Conservation (phyloP, 352 stramenopile species). For the Phytophthora europaea region DNA sequence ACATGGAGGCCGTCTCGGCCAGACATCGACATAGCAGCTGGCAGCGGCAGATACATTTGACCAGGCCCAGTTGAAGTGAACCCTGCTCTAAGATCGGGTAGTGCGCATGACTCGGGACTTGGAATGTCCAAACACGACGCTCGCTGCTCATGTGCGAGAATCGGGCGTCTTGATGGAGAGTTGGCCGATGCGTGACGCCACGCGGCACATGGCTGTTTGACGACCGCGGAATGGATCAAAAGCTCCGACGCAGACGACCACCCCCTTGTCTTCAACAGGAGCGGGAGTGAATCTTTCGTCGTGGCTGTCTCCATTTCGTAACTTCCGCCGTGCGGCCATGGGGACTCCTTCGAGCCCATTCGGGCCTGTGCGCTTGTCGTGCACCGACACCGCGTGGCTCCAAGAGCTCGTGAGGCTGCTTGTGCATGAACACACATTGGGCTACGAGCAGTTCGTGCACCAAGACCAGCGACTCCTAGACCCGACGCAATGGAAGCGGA, state of each 20-base stretch:
- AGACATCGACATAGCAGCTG: neutral
- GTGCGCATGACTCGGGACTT: too few relatives aligned
- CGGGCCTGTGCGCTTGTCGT: conserved; percentile 29
- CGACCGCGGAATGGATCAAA: conserved; percentile 10
- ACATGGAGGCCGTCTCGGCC: neutral
- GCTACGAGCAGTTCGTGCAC: conserved; percentile 34
- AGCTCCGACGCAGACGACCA: conserved; percentile 23
- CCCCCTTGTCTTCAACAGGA: conserved; percentile 2
- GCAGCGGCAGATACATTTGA: neutral
- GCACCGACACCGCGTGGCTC: conserved; percentile 29
- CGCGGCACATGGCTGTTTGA: conserved; percentile 17
- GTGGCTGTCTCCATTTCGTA: conserved; percentile 25
- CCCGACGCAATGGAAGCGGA: conserved; percentile 26
- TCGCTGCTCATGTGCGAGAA: conserved; percentile 14
- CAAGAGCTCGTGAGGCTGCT: conserved; percentile 34
- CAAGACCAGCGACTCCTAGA: conserved; percentile 31
- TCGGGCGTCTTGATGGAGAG: conserved; percentile 14
- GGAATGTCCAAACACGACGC: neutral
- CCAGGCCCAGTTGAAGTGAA: conserved; percentile 16
- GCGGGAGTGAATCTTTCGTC: conserved; percentile 10
- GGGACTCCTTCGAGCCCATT: conserved; percentile 28
- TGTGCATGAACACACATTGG: conserved; percentile 21
- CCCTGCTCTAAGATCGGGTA: neutral
- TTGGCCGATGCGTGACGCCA: conserved; percentile 15
- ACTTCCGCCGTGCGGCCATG: conserved; percentile 12